Conservation (phyloP, 495 filamentous ascomycete species). For the Geopyxis carbonaria region DNA sequence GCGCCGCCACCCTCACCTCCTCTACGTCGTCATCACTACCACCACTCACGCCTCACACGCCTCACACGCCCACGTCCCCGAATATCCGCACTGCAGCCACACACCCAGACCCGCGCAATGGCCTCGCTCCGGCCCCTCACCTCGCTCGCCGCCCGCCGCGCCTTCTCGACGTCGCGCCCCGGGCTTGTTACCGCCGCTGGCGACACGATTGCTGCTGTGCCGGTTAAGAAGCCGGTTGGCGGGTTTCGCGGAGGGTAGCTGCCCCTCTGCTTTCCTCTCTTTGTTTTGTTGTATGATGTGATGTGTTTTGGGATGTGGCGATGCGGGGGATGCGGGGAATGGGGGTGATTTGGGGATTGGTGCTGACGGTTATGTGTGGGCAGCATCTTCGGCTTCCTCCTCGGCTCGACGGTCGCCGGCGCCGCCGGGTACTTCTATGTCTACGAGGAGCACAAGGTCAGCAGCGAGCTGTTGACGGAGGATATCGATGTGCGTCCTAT, state of each 20-base stretch:
- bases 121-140: too few relatives aligned
- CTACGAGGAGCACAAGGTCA: constrained; percentile 77
- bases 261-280: constrained; percentile 3
- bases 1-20: too few relatives aligned
- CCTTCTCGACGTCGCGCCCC: constrained; percentile 3
- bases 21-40: too few relatives aligned
- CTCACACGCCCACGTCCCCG: too few relatives aligned
- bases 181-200: neutral
- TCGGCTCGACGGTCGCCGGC: constrained; percentile 66
- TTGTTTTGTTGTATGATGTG: constrained; percentile 3
- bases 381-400: constrained; percentile 85
- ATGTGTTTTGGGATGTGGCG: constrained; percentile 5
- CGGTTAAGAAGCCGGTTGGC: constrained; percentile 65
- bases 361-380: constrained; percentile 4
- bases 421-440: constrained; percentile 78
- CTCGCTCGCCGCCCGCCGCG: constrained; percentile 1
- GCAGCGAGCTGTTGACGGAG: constrained; percentile 85
- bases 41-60: too few relatives aligned
- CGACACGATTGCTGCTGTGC: constrained; percentile 19
- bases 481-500: constrained; percentile 61
- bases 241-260: constrained; percentile 86
- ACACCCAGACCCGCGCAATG: too few relatives aligned
- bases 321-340: neutral
- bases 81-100: too few relatives aligned
- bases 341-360: constrained; percentile 4